Evolutionary conservation across 768 basidiomycete genomes (phyloP).

Genomic region (Epithele typhae): DNA sequence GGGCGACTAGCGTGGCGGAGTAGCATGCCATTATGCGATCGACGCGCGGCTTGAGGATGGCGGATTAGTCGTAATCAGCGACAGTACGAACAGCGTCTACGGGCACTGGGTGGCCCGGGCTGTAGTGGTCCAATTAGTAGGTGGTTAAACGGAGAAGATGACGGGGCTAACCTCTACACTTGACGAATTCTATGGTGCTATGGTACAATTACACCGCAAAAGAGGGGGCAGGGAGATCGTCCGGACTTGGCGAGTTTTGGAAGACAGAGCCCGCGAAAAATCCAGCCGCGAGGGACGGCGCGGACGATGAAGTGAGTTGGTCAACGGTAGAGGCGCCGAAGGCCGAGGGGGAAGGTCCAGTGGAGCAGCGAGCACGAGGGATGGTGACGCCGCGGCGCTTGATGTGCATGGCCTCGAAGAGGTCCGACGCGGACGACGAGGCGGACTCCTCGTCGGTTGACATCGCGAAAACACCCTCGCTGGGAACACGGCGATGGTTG

Average conservation of each 20-base stretch:
- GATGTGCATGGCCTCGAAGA: conserved; percentile 10
- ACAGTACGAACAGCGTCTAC: conserved; percentile 31
- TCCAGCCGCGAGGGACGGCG: conserved; percentile 27
- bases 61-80: conserved; percentile 24
- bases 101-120: conserved; percentile 36
- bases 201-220: conserved; percentile 42
- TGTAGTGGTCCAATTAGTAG: conserved; percentile 5
- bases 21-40: conserved; percentile 24
- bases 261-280: conserved; percentile 80
- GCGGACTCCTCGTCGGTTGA: conserved; percentile 66
- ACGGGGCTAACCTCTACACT: conserved; percentile 38
- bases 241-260: conserved; percentile 85
- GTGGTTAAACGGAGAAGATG: conserved; percentile 3
- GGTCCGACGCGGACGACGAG: conserved; percentile 36
- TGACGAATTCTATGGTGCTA: conserved; percentile 23
- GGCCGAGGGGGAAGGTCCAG: conserved; percentile 2
- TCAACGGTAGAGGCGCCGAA: conserved; percentile 6
- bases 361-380: conserved; percentile 12
- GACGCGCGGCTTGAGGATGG: conserved; percentile 24
- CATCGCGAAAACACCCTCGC: conserved; percentile 73
- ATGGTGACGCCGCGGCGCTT: conserved; percentile 8
- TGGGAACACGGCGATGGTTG: conserved; percentile 56
- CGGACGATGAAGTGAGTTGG: conserved; percentile 17
- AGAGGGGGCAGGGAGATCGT: conserved; percentile 68
- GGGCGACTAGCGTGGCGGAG: conserved; percentile 13